Base-by-base conservation (phyloP, 495 filamentous ascomycete species). In the Aspergillus ostianus region DNA sequence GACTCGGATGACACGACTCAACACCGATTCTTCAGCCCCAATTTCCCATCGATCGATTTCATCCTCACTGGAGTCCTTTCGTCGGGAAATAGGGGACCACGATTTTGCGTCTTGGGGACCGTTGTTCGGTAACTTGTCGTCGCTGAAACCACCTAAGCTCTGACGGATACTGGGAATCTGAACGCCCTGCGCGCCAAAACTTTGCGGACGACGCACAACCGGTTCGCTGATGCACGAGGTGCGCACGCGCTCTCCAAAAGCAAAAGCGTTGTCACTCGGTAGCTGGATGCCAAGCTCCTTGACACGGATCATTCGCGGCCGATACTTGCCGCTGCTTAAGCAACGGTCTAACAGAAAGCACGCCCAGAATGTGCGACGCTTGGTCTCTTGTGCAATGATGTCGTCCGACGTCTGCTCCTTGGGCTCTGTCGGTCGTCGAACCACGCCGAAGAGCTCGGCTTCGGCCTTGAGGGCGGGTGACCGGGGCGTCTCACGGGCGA, bases 281-380 rank as follows among this genome's bases (percentile, higher is more conserved):
- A 80, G 70, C 55, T 80, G 77, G 32, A 80, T 78, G 32, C 63
- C 82, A 29, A 92, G 75, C 53, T 91, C 87, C 50, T 86, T 82
- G 18, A 84, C 79, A 19, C 80, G 78, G 56, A 92, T 83, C 75
- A 89, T 89, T 17, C 85, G 83, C 1, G 87, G 85, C 8, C 90
- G 82, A 59, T 87, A 86, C 64, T 90, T 88, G 23, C 90, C 90
- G 64, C 87, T 90, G 54, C 87, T 85, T 32, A 94, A 73, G 67
- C 89, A 88, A 15, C 90, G 83, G 67, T 96, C 91, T 60, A 95
- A 81, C 54, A 93, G 85, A 63, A 93, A 90, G 61, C 90, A 91
- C 56, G 90, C 90, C 82, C 90, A 96, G 69, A 93, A 91, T 5
- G 91, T 93, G 26, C 91, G 86, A 36, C 91, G 84, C 65, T 85